A percentile compares a stretch with the other conserved stretches of the same genome.
Evolutionary conservation across 2,329 filamentous ascomycete genomes (phyloP).

Genomic region (Davidsoniella eucalypti): DNA sequence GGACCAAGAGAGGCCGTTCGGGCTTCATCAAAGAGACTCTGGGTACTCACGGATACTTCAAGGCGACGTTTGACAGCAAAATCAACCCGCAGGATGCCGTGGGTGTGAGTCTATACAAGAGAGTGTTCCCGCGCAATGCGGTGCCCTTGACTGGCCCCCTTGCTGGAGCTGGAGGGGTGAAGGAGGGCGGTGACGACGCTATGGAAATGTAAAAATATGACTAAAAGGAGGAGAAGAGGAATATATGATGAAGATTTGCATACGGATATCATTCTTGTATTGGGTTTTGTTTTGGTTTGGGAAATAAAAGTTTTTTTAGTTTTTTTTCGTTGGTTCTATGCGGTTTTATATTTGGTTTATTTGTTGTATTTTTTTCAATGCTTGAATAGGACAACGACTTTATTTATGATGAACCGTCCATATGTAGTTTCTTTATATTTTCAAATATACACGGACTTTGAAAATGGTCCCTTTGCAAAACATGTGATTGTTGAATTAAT

Average conservation of each 20-base stretch:
- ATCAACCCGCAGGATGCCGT: constrained; percentile 94
- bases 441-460: not conserved
- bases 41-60: constrained; percentile 98
- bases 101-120: constrained; percentile 76
- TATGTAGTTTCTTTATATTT: not conserved
- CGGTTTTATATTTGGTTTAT: not conserved
- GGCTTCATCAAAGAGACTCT: constrained; percentile 89
- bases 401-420: not conserved
- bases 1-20: constrained; percentile 76
- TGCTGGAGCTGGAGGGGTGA: constrained; percentile 21
- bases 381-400: not conserved
- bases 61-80: constrained; percentile 89
- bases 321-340: not conserved
- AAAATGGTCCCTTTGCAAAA: not conserved
- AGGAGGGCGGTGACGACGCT: constrained; percentile 11
- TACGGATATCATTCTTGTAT: not conserved
- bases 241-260: not conserved
- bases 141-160: constrained; percentile 28
- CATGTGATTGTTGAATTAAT: not conserved
- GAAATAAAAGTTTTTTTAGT: constrained; percentile 2
- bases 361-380: not conserved
- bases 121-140: constrained; percentile 63
- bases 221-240: not conserved
- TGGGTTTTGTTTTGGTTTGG: not conserved
- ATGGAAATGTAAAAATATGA: constrained; percentile 12